Evolutionary conservation across 805 yeast genomes (phyloP), one percentile per base, ranked within the genome.

Genomic region (Saturnispora zaruensis): DNA sequence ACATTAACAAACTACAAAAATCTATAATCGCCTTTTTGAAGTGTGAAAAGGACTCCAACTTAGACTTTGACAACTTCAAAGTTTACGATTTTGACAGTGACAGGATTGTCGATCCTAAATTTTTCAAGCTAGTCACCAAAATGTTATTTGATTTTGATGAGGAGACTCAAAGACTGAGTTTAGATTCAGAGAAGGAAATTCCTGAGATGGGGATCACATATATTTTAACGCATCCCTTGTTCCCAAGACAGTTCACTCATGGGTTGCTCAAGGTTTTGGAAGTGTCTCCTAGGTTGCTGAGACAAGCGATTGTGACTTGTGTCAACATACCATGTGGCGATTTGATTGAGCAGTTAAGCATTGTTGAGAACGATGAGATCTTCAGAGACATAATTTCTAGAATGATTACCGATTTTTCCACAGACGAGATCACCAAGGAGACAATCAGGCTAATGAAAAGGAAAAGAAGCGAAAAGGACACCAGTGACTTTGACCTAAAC

Each of bases 171-270:
- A 21, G 13, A 46, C 53, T 53, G 55, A 61, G 51, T 51, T 36
- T 58, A 59, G 43, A 59, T 16, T 16, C 21, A 18, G 56, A 58
- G 13, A 36, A 33, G 13, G 71, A 73, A 50, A 57, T 75, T 33
- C 79, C 93, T 46, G 81, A 82, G 58, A 67, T 67, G 44, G 72
- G 88, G 2, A 65, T 87, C 44, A 76, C 84, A 1, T 90, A 87
- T 60, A 71, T 90, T 32, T 71, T 91, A 54, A 85, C 96, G 2
- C 96, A 91, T 68, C 96, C 96, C 16, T 68, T 87, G 18, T 89
- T 84, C 66, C 96, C 97, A 8, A 65, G 70, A 14, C 67, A 72
- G 18, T 76, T 73, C 52, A 71, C 87, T 8, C 65, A 68, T 4
- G 81, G 80, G 1, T 63, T 90, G 42, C 66, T 91, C 41, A 60